Evolutionary conservation across 345 rosid genomes (phyloP), one percentile per base, ranked within the genome.

Genomic region (Melaleuca alternifolia): DNA sequence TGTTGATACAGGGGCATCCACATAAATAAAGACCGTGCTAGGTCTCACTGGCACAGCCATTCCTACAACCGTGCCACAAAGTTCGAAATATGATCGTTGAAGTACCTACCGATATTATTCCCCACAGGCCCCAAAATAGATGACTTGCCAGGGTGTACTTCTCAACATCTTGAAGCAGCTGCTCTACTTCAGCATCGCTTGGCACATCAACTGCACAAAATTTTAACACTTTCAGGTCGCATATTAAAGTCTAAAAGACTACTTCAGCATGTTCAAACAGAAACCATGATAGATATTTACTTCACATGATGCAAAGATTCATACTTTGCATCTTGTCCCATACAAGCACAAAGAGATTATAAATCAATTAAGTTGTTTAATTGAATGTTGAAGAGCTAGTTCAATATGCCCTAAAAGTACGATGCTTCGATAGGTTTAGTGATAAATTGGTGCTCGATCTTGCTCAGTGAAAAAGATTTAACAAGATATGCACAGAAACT

Each of bases 111-210:
- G 94, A 93, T 50, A 92, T 93, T 85, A 94, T 90, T 84, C 97
- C 97, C 97, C 97, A 94, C 85, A 93, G 59, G 41, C 95, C 95
- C 97, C 97, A 93, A 54, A 87, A 65, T 5, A 95, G 90, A 91
- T 95, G 95, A 87, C 92, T 93, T 54, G 94, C 94, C 79, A 94
- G 94, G 46, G 90, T 90, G 88, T 91, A 94, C 86, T 88, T 91
- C 86, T 93, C 97, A 54, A 90, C 92, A 54, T 88, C 90, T 85
- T 90, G 84, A 84, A 92, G 86, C 30, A 91, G 90, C 89, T 89
- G 85, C 83, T 89, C 86, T 51, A 91, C 90, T 87, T 92, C 92
- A 48, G 50, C 71, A n/a, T 91, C 89, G 26, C 84, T 83, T 18
- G 92, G 88, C 50, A 87, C 83, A 48, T 89, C 33, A 24, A 90